These are phyloP conservation scores for Scolecobasidium constrictum DNA, from an alignment of 2,329 filamentous ascomycete species.

Conservation along the genomic window DNA sequence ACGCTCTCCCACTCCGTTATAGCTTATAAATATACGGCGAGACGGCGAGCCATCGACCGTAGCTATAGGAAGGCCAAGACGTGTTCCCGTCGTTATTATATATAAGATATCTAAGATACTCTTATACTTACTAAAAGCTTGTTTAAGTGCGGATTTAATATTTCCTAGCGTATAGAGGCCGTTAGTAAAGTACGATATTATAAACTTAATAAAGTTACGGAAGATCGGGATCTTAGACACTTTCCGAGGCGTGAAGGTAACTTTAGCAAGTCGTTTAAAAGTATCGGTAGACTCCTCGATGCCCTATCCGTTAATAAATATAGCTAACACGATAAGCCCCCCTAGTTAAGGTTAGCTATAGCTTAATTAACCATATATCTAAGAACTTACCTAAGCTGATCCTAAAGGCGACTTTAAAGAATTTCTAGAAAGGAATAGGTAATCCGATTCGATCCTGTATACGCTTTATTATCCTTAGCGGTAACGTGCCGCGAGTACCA, in stretches of 20 bases:
- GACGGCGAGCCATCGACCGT: conserved; percentile 11
- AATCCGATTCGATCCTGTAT: conserved; percentile 12
- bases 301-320: conserved; percentile 12
- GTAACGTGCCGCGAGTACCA: conserved; percentile 9
- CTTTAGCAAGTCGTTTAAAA: conserved; percentile 1
- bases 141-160: conserved; percentile 12
- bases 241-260: conserved; percentile 11
- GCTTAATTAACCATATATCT: conserved; percentile 3
- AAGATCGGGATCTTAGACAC: conserved; percentile 11
- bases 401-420: conserved; percentile 11
- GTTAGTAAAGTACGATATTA: conserved; percentile 12
- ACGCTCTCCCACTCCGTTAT: conserved; percentile 12
- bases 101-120: conserved; percentile 12
- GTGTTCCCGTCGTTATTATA: conserved; percentile 12
- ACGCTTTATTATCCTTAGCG: conserved; percentile 12
- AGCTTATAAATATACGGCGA: conserved; percentile 14
- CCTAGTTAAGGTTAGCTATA: conserved; percentile 10
- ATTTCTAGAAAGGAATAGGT: conserved; percentile 10
- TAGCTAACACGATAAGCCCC: conserved; percentile 12
- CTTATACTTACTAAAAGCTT: conserved; percentile 10
- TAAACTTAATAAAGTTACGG: conserved; percentile 9
- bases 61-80: conserved; percentile 11
- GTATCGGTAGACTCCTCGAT: conserved; percentile 6
- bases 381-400: conserved; percentile 12
- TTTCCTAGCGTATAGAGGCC: conserved; percentile 12